phyloP scores from a whole-genome alignment of 2,329 filamentous ascomycete species.

The Ciborinia camelliae region DNA sequence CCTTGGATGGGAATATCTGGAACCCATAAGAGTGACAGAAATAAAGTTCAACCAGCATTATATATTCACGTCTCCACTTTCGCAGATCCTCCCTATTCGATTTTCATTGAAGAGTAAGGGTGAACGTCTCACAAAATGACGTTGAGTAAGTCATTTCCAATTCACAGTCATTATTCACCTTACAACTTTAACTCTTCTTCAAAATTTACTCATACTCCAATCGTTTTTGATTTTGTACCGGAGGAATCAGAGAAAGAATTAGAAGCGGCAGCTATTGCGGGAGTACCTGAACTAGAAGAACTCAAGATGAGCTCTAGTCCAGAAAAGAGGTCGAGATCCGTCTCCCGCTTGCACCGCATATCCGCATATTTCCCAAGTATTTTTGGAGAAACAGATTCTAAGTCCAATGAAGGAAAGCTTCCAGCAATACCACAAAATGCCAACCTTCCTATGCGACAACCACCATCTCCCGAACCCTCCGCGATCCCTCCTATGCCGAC shows the following conservation, averaged over 20 bases:
- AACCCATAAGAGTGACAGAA: not conserved
- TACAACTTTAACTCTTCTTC: not conserved
- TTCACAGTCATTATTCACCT: not conserved
- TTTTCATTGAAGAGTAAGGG: conserved; percentile 7
- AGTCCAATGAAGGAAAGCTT: conserved; percentile 11
- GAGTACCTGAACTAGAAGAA: conserved; percentile 1
- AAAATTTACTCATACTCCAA: not conserved
- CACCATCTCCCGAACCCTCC: not conserved
- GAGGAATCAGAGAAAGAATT: not conserved
- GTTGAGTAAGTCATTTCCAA: conserved; percentile 16
- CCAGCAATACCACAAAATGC: conserved; percentile 4
- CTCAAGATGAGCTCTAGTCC: conserved; percentile 21
- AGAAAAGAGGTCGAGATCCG: conserved; percentile 14
- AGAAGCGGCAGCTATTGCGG: not conserved
- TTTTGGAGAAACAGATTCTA: conserved; percentile 17
- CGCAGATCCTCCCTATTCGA: conserved; percentile 16
- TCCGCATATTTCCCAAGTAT: conserved; percentile 17
- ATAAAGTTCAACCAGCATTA: no score
- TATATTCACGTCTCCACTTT: conserved; percentile 16
- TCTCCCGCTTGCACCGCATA: conserved; percentile 18
- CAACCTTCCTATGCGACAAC: not conserved
- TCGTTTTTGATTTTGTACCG: not conserved
- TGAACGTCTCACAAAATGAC: conserved; percentile 14
- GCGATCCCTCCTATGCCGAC: conserved; percentile 1
- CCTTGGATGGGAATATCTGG: conserved; percentile 10